Base-by-base conservation (phyloP, 2,329 filamentous ascomycete species). In the Trichophaea hybrida region DNA sequence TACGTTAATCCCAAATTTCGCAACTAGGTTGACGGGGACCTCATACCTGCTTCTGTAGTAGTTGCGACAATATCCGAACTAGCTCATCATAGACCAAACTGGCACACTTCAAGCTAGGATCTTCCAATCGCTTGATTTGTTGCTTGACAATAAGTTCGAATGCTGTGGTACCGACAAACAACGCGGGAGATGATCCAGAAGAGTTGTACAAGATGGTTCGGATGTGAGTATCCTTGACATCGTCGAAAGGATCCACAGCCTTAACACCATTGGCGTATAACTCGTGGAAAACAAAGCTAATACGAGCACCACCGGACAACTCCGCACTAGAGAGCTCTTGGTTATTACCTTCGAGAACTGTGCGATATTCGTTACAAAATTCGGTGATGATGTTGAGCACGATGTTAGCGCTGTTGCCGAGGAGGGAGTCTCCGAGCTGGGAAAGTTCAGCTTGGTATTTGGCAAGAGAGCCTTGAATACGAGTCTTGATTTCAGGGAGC, bases 251-350 rank as follows among this genome's bases (percentile, higher is more conserved):
- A 73, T 98, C 94, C 48, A 98, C 85, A 1, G 93, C 90, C 78
- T 97, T 97, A 72, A 98, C 81, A 75, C 93, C 93, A 72, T 97
- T 97, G 59, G 89, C 85, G 75, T 98, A 98, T 13, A 98, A 79
- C 73, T 98, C 93, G 74, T 98, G 93, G 80, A 97, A 98, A 50
- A 98, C 93, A 71, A 98, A 98, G 72, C 89, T 95, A 72, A 98
- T 98, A 81, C 93, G 86, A 57, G 93, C 93, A 76, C 93, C 93
- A 64, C 93, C 93, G 5, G 93, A 97, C 63, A 98, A 79, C 73
- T 98, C 93, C 1, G 86, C 81, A 74, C 88, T 95, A 31, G 93
- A 97, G 3, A 98, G 78, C 73, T 98, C 93, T 65, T 88, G 88
- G 74, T 94, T 97, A 75, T 95, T 95, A 68, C 93, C 93, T 68